These are phyloP conservation scores for Rostrohypoxylon terebratum DNA, from an alignment of 495 filamentous ascomycete species.

Conservation along the genomic window DNA sequence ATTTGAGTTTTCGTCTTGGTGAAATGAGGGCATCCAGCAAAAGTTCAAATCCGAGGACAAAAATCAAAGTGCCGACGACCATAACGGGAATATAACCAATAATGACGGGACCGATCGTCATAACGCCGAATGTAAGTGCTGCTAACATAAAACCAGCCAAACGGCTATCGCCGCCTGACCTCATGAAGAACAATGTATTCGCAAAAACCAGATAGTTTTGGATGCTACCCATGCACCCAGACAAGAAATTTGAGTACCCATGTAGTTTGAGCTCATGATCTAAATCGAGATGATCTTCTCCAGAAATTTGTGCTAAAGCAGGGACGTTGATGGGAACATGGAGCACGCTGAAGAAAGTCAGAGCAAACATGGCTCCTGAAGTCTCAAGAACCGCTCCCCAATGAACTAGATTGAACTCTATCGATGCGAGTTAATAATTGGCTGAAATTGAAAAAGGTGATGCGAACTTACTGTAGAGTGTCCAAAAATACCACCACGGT, in stretches of 20 bases:
- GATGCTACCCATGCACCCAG: slow-evolving; percentile 86
- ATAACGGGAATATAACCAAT: slow-evolving; percentile 96
- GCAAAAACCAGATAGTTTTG: slow-evolving; percentile 99
- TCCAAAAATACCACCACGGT: slow-evolving; percentile 97
- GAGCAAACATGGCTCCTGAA: slow-evolving; percentile 93
- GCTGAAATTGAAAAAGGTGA: neutral
- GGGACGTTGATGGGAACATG: slow-evolving; percentile 99
- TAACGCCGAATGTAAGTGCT: slow-evolving; percentile 78
- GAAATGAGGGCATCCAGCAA: slow-evolving; percentile 87
- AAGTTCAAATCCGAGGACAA: slow-evolving; percentile 90
- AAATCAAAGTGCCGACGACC: slow-evolving; percentile 95
- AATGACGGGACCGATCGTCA: slow-evolving; percentile 84
- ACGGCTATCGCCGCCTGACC: slow-evolving; percentile 86
- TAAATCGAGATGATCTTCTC: slow-evolving; percentile 90
- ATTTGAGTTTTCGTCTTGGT: slow-evolving; percentile 85
- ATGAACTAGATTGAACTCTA: slow-evolving; percentile 79
- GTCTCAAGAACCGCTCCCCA: slow-evolving; percentile 83
- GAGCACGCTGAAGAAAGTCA: slow-evolving; percentile 96
- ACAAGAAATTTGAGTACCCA: slow-evolving; percentile 91
- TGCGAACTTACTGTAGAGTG: slow-evolving; percentile 78
- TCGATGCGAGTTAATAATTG: slow-evolving; percentile 42
- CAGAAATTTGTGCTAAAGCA: slow-evolving; percentile 85
- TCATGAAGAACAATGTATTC: slow-evolving; percentile 94
- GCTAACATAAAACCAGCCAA: slow-evolving; percentile 90
- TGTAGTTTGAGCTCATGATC: slow-evolving; percentile 94